Evolutionary conservation across 768 basidiomycete species (phyloP).

Genomic region (Chalciporus chontae): DNA sequence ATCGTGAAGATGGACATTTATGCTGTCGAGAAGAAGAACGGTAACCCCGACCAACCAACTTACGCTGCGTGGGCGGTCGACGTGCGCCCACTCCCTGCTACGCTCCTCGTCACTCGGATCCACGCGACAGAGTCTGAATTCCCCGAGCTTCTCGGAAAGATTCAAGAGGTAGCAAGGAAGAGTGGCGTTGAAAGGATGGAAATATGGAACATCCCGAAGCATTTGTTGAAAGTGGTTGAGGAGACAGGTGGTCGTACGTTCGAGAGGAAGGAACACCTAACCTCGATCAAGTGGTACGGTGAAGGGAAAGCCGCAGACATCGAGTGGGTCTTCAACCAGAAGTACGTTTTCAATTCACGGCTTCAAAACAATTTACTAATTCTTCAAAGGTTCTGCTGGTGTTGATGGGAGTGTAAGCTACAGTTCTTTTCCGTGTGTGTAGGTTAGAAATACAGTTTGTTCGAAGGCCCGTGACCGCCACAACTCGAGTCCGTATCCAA

Average conservation of each 20-base stretch:
- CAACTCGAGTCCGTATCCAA: too few relatives aligned
- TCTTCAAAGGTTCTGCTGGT: slow-evolving; percentile 37
- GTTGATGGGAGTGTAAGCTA: slow-evolving; percentile 18
- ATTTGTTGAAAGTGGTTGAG: slow-evolving; percentile 29
- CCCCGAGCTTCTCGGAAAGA: slow-evolving; percentile 30
- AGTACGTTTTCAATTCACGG: slow-evolving; percentile 25
- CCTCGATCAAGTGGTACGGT: slow-evolving; percentile 51
- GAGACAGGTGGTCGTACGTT: slow-evolving; percentile 30
- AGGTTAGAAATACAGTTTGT: background rate
- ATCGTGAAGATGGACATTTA: slow-evolving; percentile 16
- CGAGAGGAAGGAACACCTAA: slow-evolving; percentile 38
- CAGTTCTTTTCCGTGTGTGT: background rate
- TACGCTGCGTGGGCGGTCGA: slow-evolving; percentile 49
- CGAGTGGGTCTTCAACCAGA: slow-evolving; percentile 49
- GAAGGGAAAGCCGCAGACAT: slow-evolving; percentile 30
- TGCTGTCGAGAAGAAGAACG: slow-evolving; percentile 16
- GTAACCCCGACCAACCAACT: slow-evolving; percentile 3
- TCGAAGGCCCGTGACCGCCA: too few relatives aligned
- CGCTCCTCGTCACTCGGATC: slow-evolving; percentile 46
- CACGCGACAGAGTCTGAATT: slow-evolving; percentile 31
- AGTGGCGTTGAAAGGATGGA: slow-evolving; percentile 39
- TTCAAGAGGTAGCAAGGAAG: slow-evolving; percentile 35
- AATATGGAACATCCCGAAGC: slow-evolving; percentile 42
- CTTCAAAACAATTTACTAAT: background rate
- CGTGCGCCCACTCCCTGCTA: slow-evolving; percentile 24